Conservation (phyloP, 768 basidiomycete genomes). For the Phanerochaete carnosa region DNA sequence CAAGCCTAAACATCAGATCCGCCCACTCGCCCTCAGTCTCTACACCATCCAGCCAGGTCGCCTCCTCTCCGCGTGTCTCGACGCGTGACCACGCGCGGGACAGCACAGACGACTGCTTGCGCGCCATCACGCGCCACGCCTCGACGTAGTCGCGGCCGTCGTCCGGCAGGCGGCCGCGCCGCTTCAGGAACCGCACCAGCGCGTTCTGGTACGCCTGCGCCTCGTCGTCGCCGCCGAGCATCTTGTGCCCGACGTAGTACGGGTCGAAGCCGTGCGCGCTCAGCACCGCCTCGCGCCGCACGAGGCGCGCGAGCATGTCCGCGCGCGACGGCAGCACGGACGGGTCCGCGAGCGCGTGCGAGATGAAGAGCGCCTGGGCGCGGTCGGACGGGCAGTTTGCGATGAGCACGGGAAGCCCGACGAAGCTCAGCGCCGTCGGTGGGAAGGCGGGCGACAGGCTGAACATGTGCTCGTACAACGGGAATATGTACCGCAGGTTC, state of each 20-base stretch:
- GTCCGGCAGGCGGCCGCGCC: constrained; percentile 32
- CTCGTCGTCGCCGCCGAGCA: constrained; percentile 28
- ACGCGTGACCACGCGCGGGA: constrained; percentile 43
- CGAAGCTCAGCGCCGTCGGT: constrained; percentile 49
- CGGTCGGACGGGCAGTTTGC: constrained; percentile 46
- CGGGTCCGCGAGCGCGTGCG: constrained; percentile 42
- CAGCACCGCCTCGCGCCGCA: constrained; percentile 36
- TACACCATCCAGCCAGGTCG: constrained; percentile 46
- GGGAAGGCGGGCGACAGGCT: constrained; percentile 46
- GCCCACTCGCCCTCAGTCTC: constrained; percentile 51
- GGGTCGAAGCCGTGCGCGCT: constrained; percentile 46
- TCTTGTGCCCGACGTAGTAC: constrained; percentile 44
- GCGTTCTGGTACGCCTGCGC: constrained; percentile 32
- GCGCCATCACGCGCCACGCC: constrained; percentile 40
- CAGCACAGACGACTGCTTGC: constrained; percentile 32
- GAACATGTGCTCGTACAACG: constrained; percentile 51
- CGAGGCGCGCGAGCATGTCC: constrained; percentile 38
- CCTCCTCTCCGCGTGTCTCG: constrained; percentile 35
- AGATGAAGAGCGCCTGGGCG: constrained; percentile 47
- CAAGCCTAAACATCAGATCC: constrained; percentile 42
- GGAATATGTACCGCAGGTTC: constrained; percentile 54
- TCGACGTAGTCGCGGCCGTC: constrained; percentile 47
- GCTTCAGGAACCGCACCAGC: constrained; percentile 27
- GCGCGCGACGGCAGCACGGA: constrained; percentile 38
- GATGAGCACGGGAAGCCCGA: constrained; percentile 48